These are phyloP conservation scores for Penicillium malachiteum DNA, from an alignment of 495 filamentous ascomycete genomes.

Conservation along the genomic window DNA sequence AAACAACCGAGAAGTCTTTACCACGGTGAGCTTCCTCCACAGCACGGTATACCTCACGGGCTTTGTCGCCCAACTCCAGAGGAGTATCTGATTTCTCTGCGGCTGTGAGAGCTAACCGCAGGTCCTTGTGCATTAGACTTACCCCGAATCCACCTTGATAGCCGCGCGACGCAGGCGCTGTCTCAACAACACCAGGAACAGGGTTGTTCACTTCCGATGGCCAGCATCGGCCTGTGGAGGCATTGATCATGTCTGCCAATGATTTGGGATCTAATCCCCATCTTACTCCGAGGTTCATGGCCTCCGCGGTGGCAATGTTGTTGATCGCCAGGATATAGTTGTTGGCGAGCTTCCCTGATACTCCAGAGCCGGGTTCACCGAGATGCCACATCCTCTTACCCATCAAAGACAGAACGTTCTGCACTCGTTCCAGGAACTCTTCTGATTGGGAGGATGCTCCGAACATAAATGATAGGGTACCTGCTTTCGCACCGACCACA, in stretches of 20 bases:
- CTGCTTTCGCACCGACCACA: slow-evolving; percentile 75
- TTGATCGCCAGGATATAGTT: slow-evolving; percentile 91
- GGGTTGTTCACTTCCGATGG: slow-evolving; percentile 91
- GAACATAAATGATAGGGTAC: slow-evolving; percentile 83
- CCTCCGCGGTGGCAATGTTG: slow-evolving; percentile 90
- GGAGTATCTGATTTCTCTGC: slow-evolving; percentile 65
- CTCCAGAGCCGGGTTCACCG: slow-evolving; percentile 73
- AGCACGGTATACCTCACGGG: slow-evolving; percentile 65
- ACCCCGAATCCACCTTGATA: slow-evolving; percentile 85
- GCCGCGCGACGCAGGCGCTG: slow-evolving; percentile 67
- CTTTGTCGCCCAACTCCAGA: slow-evolving; percentile 63
- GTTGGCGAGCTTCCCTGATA: slow-evolving; percentile 87
- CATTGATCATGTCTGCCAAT: slow-evolving; percentile 78
- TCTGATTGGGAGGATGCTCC: slow-evolving; percentile 55
- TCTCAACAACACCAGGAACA: slow-evolving; percentile 76
- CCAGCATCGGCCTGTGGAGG: slow-evolving; percentile 86
- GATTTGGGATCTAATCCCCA: slow-evolving; percentile 81
- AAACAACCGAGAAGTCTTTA: slow-evolving; percentile 84
- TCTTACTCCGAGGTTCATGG: slow-evolving; percentile 85
- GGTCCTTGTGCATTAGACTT: slow-evolving; percentile 80
- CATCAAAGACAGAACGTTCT: slow-evolving; percentile 70
- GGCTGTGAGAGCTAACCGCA: slow-evolving; percentile 69
- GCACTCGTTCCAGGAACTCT: slow-evolving; percentile 58
- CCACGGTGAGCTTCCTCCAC: slow-evolving; percentile 60
- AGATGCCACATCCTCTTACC: slow-evolving; percentile 79